A percentile compares a stretch with the other conserved stretches of the same genome.
Conservation (phyloP, 768 basidiomycete genomes). For the Lactifluus pinguis region DNA sequence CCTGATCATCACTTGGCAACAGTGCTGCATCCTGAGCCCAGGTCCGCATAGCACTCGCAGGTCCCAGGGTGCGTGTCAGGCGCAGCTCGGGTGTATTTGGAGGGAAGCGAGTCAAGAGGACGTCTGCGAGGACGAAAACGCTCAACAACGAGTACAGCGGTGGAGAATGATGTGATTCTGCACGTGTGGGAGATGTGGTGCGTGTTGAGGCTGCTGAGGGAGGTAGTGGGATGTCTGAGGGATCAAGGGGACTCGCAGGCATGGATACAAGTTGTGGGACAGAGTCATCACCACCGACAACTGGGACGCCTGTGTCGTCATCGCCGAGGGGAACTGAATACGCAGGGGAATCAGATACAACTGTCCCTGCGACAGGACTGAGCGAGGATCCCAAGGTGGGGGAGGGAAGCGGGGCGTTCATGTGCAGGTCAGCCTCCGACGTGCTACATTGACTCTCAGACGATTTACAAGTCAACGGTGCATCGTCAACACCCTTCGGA, state of each 20-base stretch:
- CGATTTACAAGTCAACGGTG: too few species aligned
- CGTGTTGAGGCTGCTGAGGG: constrained; percentile 6
- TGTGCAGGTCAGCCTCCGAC: background rate
- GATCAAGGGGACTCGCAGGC: background rate
- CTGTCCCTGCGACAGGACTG: background rate
- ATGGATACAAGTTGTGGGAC: background rate
- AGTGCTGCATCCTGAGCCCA: constrained; percentile 46
- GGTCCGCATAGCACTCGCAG: constrained; percentile 66
- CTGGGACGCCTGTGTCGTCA: background rate
- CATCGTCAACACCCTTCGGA: too few species aligned
- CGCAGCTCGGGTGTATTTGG: constrained; percentile 47
- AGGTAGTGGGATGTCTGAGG: constrained; percentile 12
- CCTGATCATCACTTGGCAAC: constrained; percentile 45
- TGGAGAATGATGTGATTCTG: constrained; percentile 17
- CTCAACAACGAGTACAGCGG: constrained; percentile 30
- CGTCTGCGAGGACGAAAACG: constrained; percentile 50
- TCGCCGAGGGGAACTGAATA: background rate
- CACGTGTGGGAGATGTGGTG: constrained; percentile 15
- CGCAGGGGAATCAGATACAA: background rate
- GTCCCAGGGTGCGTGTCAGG: constrained; percentile 61
- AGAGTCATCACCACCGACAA: background rate
- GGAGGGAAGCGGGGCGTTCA: background rate
- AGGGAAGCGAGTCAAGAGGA: constrained; percentile 48
- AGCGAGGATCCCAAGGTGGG: background rate
- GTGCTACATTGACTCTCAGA: background rate